Evolutionary conservation across 345 rosid species (phyloP).

Genomic region (Brassica carinata): DNA sequence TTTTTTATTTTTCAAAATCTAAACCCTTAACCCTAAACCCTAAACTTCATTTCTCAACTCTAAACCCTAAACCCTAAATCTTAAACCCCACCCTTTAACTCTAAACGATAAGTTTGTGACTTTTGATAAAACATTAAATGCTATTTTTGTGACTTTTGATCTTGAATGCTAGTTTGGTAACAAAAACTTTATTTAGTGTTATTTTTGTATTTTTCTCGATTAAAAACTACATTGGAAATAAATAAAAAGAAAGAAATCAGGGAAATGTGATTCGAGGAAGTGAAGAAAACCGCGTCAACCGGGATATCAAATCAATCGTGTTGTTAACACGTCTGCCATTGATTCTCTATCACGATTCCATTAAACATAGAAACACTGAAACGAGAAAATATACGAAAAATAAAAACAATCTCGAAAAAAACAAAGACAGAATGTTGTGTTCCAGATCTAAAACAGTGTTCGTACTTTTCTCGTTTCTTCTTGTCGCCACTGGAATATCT

Average conservation of each 20-base stretch:
- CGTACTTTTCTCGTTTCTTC: constrained; percentile 36
- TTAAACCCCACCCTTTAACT: no score
- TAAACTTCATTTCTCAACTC: no score
- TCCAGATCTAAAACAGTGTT: constrained; percentile 42
- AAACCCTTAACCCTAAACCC: no score
- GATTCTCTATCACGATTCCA: constrained; percentile 8
- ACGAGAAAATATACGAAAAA: not conserved
- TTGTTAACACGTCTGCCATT: constrained; percentile 21
- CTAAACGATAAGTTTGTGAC: no score
- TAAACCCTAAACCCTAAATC: no score
- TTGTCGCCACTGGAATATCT: constrained; percentile 36
- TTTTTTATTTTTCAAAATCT: no score
- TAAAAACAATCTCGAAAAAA: not conserved
- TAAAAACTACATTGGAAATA: constrained; percentile 1
- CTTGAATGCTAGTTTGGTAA: no score
- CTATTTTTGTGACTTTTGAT: no score
- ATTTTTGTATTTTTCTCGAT: no score
- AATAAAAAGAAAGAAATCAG: not conserved
- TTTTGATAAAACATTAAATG: no score
- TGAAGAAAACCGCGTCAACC: constrained; percentile 32
- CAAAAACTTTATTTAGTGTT: no score
- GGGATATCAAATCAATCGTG: constrained; percentile 17
- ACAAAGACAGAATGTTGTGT: constrained; percentile 24
- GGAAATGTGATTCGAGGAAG: constrained; percentile 26
- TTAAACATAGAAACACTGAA: not conserved